Evolutionary conservation across 2,329 filamentous ascomycete species (phyloP).

Genomic region (Xylaria arbuscula): DNA sequence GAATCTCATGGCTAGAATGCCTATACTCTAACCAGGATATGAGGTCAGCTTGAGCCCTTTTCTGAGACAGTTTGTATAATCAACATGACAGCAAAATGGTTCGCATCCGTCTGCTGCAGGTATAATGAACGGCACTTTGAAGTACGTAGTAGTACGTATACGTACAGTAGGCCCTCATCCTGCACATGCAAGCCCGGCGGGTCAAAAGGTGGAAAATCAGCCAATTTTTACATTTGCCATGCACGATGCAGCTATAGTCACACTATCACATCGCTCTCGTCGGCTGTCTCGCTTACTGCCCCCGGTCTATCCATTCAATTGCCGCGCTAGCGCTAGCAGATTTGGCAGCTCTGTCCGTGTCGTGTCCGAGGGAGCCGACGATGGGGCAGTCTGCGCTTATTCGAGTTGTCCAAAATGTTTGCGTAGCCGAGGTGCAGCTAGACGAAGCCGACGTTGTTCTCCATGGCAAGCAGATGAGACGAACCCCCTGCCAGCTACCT

Average conservation of each 20-base stretch:
- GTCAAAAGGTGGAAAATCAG: constrained; percentile 30
- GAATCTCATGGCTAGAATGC: too few relatives aligned
- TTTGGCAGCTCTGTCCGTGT: constrained; percentile 6
- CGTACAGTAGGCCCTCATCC: background rate
- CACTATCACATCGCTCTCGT: constrained; percentile 39
- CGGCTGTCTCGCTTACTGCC: constrained; percentile 28
- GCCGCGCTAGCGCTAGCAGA: constrained; percentile 33
- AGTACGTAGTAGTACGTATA: too few relatives aligned
- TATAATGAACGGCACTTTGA: background rate
- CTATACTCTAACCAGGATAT: too few relatives aligned
- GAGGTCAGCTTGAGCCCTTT: too few relatives aligned
- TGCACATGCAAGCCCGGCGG: constrained; percentile 4
- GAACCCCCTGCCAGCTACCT: background rate
- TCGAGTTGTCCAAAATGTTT: constrained; percentile 14
- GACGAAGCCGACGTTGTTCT: background rate
- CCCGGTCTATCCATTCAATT: constrained; percentile 33
- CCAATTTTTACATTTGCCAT: constrained; percentile 27
- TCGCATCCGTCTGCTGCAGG: background rate
- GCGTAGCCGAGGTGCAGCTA: constrained; percentile 17
- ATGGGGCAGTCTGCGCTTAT: constrained; percentile 25
- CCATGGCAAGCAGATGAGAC: background rate
- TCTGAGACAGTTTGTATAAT: too few relatives aligned
- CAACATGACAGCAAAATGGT: background rate
- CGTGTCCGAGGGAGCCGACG: background rate
- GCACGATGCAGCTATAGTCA: constrained; percentile 49